Conservation (phyloP, 2,329 filamentous ascomycete species). For the Myriosclerotinia curreyana region DNA sequence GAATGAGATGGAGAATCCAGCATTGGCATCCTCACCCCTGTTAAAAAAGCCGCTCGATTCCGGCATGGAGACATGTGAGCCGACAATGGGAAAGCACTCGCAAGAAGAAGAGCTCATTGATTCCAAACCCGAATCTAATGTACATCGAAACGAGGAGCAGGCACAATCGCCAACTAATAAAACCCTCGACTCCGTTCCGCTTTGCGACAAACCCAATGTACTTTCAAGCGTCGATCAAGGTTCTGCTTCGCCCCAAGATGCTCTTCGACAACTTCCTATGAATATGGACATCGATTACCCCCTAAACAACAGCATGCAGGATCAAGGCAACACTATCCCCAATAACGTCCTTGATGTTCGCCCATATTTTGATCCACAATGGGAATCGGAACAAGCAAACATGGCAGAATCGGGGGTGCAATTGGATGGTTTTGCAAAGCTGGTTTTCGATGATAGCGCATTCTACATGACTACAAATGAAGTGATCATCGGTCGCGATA, state of each 20-base stretch:
- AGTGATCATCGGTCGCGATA: slow-evolving; percentile 70
- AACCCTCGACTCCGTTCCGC: neutral
- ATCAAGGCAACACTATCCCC: neutral
- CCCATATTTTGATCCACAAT: neutral
- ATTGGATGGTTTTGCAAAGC: slow-evolving; percentile 46
- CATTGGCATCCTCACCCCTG: neutral
- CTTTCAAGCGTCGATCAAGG: neutral
- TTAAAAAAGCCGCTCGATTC: neutral
- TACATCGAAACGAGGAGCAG: neutral
- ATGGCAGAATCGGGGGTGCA: neutral
- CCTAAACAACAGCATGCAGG: neutral
- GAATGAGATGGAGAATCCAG: neutral
- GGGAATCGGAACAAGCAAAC: neutral
- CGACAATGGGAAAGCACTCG: neutral
- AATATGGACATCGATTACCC: neutral
- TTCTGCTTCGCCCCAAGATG: neutral
- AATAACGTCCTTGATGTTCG: neutral
- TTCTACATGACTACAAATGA: slow-evolving; percentile 77
- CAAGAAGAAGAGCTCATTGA: neutral
- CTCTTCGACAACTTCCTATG: neutral
- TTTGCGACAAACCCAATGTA: neutral
- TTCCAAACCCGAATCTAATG: neutral
- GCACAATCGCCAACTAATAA: neutral
- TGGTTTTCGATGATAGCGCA: slow-evolving; percentile 71
- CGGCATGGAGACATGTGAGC: neutral